These are phyloP conservation scores for Rossbeevera mucosa DNA, from an alignment of 768 basidiomycete genomes.

Conservation along the genomic window DNA sequence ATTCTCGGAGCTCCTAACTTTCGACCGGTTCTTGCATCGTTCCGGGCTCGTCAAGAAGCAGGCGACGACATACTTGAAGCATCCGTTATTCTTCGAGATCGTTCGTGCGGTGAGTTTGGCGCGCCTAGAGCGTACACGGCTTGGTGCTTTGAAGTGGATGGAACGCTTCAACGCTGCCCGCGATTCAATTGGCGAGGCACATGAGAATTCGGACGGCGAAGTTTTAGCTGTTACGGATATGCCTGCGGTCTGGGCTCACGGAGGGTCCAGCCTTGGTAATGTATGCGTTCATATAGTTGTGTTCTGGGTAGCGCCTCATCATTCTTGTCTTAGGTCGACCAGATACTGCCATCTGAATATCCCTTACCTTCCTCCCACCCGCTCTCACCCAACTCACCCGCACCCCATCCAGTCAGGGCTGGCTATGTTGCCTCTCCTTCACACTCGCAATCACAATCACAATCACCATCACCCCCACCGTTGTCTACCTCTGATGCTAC, in stretches of 20 bases:
- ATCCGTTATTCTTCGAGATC: constrained; percentile 48
- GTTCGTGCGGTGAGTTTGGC: constrained; percentile 11
- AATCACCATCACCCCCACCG: not conserved
- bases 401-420: constrained; percentile 12
- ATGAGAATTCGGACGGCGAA: constrained; percentile 15
- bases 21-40: constrained; percentile 42
- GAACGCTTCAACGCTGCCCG: constrained; percentile 8
- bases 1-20: constrained; percentile 39
- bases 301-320: too few relatives aligned
- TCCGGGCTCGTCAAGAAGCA: constrained; percentile 36
- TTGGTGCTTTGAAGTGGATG: constrained; percentile 22
- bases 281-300: constrained; percentile 11
- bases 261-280: constrained; percentile 29
- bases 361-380: constrained; percentile 25
- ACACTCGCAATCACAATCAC: not conserved
- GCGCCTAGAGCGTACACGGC: constrained; percentile 1
- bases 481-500: not conserved
- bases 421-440: constrained; percentile 3
- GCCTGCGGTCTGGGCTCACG: constrained; percentile 12
- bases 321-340: constrained; percentile 29
- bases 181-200: not conserved
- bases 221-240: constrained; percentile 5
- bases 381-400: constrained; percentile 20
- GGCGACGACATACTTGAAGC: constrained; percentile 28
- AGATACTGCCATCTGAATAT: constrained; percentile 34